Evolutionary conservation across 768 basidiomycete species (phyloP), one percentile per base, ranked within the genome.

Genomic region (Boletellus sp.): DNA sequence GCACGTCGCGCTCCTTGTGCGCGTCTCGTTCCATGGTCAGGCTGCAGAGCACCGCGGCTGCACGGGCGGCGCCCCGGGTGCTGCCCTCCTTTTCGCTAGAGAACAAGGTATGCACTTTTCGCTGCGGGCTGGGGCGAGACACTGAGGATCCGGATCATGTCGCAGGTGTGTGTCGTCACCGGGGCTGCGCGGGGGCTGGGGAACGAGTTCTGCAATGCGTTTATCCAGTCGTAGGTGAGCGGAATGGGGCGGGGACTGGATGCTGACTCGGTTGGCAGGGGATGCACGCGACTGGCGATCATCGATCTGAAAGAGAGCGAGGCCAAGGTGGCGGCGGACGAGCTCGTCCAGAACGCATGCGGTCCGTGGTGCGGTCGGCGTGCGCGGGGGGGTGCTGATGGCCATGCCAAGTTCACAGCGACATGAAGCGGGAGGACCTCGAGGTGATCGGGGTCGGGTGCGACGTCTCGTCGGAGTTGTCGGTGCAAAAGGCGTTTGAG

Each of bases 101-200:
- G 64, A 78, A 78, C 62, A 92, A 89, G 77, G 90, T 85, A 44
- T 56, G 68, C 38, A 17, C 7, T 7, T 17, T 20, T 6, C n/a
- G 24, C 35, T 5, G 33, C 42, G 32, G 24, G 50, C 13, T 33
- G 20, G 13, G 31, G 32, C 24, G 19, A 28, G 15, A 38, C 28
- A 17, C 43, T 45, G 32, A 44, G 15, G 7, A 24, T 48, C 53
- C 32, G 17, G 43, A 20, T 11, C 43, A 23, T 12, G 37, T 31
- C 17, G 7, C 62, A 95, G 85, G 92, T 93, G 47, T 91, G 90
- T 71, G 73, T 94, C 59, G 84, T 98, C 44, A 98, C 95, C 34
- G 95, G 95, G 40, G 95, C 85, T 47, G 95, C 94, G 12, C 78
- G 89, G 60, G 95, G 95, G 7, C 73, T 98, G 40, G 95, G 95